Base-by-base conservation (phyloP, 108 stramenopile species). In the Nitzschia sp. region DNA sequence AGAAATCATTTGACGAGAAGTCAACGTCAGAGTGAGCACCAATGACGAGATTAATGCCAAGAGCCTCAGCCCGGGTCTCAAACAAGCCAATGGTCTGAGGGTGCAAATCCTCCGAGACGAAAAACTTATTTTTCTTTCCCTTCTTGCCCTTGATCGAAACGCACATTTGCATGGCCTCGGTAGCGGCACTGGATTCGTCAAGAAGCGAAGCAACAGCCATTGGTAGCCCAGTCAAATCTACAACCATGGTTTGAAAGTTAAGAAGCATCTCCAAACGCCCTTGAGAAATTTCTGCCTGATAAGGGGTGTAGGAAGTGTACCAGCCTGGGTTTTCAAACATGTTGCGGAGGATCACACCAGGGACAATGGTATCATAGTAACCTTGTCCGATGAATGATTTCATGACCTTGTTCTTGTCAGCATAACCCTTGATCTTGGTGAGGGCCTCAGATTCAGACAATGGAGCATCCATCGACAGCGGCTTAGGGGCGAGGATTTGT, bases 251-350 rank as follows among this genome's bases (percentile, higher is more conserved):
- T 78, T 99, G 99, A 75, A 98, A 99, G 74, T 99, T 99, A 25
- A 99, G 86, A 40, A 99, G 82, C 86, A 97, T 97, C 84, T 98
- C 95, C 11, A 99, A 80, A 29, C 99, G 94, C 17, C 99, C 99
- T 84, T 99, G 99, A 0, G 96, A 91, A 67, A 99, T 99, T 77
- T 99, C 99, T 0, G 99, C 97, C 78, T 99, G 99, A 77, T 99
- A 99, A 20, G 99, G 99, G 12, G 97, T 99, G 83, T 98, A 98
- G 26, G 96, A 89, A 7, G 98, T 98, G 83, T 98, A 96, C 98
- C 98, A 99, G 0, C 97, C 98, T 0, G 99, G 97, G 81, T 99
- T 99, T 81, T 99, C 99, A 51, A 98, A 80, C 78, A 99, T 87
- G 83, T 99, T 99, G 26, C 99, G 86, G 20, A 97, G 77, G 71